Evolutionary conservation across 306 rosid genomes (phyloP).

Genomic region (Malus sieversii): DNA sequence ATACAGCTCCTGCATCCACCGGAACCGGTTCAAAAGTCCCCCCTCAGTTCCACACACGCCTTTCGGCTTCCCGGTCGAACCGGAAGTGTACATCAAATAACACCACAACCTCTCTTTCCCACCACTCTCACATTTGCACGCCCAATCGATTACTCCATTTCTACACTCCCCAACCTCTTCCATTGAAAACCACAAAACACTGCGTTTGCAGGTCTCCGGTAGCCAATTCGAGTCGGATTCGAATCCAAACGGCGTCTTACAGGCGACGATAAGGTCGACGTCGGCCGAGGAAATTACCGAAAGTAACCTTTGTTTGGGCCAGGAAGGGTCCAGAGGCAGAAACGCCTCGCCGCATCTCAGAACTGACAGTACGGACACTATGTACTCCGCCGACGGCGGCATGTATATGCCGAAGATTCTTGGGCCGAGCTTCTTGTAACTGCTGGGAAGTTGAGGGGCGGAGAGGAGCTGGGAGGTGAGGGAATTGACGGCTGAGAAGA

Average conservation of each 20-base stretch:
- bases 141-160: constrained; percentile 28
- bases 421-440: constrained; percentile 19
- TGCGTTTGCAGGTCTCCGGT: constrained; percentile 21
- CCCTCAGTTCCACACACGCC: constrained; percentile 85
- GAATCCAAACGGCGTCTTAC: constrained; percentile 36
- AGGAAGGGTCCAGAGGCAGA: constrained; percentile 76
- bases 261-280: constrained; percentile 49
- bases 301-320: constrained; percentile 64
- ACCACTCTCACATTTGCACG: constrained; percentile 49
- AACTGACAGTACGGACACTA: constrained; percentile 67
- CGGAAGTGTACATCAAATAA: constrained; percentile 86
- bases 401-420: constrained; percentile 65
- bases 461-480: constrained; percentile 59
- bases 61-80: constrained; percentile 88
- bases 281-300: constrained; percentile 45
- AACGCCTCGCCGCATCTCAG: constrained; percentile 70
- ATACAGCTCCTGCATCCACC: constrained; percentile 81
- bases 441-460: background rate
- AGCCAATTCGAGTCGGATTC: constrained; percentile 41
- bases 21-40: constrained; percentile 76
- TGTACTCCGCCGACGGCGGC: constrained; percentile 73
- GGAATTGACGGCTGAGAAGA: constrained; percentile 46
- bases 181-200: constrained; percentile 44
- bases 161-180: constrained; percentile 18
- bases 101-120: constrained; percentile 55